Evolutionary conservation across 2,329 filamentous ascomycete genomes (phyloP).

Genomic region (Hypoxylon sp.): DNA sequence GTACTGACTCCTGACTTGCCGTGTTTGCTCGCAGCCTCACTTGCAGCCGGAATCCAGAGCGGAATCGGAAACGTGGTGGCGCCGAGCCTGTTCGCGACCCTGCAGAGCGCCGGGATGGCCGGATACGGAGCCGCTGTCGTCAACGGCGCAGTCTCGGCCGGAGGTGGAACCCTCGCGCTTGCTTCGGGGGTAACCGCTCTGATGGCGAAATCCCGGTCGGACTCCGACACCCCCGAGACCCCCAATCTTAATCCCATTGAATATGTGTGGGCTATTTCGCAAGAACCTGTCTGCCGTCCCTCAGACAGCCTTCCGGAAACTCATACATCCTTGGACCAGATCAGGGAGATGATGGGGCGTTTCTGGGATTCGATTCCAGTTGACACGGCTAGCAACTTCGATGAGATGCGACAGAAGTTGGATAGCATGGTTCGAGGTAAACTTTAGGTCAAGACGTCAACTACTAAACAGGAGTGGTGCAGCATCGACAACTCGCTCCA

Average conservation of each 20-base stretch:
- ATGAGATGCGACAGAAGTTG: neutral
- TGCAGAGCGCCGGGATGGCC: slow-evolving; percentile 38
- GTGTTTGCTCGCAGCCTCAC: slow-evolving; percentile 28
- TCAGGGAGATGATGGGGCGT: neutral
- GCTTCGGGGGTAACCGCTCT: neutral
- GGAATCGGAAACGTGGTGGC: slow-evolving; percentile 36
- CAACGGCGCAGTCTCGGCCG: slow-evolving; percentile 21
- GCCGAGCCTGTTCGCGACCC: slow-evolving; percentile 32
- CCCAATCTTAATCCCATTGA: neutral
- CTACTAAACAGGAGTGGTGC: too few species aligned
- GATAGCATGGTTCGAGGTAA: too few species aligned
- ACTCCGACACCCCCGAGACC: neutral
- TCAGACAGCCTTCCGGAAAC: neutral
- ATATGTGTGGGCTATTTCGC: neutral
- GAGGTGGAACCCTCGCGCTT: slow-evolving; percentile 8
- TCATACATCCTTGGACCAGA: neutral
- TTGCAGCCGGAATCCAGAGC: slow-evolving; percentile 35
- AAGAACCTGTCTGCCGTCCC: too few species aligned
- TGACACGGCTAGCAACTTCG: neutral
- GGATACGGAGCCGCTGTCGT: slow-evolving; percentile 39
- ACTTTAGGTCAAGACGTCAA: too few species aligned
- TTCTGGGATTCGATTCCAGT: neutral
- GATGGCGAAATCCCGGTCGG: neutral
- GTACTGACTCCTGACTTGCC: neutral
- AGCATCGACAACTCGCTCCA: too few species aligned